These are phyloP conservation scores for Sophora flavescens DNA, from an alignment of 306 rosid genomes.

Conservation along the genomic window DNA sequence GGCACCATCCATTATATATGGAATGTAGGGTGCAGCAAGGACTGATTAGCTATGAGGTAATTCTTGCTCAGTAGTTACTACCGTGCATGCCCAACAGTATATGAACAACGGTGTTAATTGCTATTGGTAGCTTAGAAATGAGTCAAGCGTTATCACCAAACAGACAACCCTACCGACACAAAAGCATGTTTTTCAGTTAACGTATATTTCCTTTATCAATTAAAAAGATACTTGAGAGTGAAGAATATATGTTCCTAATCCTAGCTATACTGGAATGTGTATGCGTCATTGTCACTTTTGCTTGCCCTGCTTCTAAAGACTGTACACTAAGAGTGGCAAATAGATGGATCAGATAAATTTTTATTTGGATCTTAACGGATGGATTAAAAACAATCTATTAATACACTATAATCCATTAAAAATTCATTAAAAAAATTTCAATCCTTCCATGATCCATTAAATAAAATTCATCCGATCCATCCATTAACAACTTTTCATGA, in stretches of 20 bases:
- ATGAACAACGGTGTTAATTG: neutral
- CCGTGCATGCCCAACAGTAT: neutral
- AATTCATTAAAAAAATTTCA: too few species aligned
- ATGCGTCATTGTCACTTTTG: slow-evolving; percentile 33
- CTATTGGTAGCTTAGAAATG: slow-evolving; percentile 21
- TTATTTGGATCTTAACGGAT: too few species aligned
- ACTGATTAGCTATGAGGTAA: too few species aligned
- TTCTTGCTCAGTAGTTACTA: neutral
- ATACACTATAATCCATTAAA: too few species aligned
- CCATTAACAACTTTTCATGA: too few species aligned
- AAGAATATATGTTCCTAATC: slow-evolving; percentile 48
- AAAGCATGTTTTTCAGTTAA: slow-evolving; percentile 38
- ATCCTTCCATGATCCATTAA: too few species aligned
- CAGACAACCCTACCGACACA: slow-evolving; percentile 43
- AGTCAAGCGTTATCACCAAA: slow-evolving; percentile 30
- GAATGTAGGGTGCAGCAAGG: too few species aligned
- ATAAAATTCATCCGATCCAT: too few species aligned
- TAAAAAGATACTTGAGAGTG: slow-evolving; percentile 29
- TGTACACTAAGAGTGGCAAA: too few species aligned
- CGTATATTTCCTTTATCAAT: neutral
- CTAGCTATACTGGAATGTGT: slow-evolving; percentile 21
- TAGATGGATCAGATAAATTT: too few species aligned
- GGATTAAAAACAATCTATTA: too few species aligned
- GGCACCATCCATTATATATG: too few species aligned
- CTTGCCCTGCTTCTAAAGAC: neutral